Base-by-base conservation (phyloP, 768 basidiomycete species). In the Boletus rufocinnamomeus region DNA sequence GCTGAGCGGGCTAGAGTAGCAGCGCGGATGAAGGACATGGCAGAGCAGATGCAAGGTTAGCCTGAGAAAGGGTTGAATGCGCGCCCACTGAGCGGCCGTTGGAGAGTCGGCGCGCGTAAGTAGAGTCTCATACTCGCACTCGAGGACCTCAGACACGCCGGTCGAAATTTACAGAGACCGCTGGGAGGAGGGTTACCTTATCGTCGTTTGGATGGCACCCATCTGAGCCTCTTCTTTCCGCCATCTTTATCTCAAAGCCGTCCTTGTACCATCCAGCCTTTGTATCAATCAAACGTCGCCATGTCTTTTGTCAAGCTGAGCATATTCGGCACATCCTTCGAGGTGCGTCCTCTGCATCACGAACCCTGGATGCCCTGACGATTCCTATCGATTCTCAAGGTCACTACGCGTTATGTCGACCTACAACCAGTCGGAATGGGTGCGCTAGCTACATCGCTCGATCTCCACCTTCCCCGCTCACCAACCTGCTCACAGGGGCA, bases 381-480 rank as follows among this genome's bases (percentile, higher is more conserved):
- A 67, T 66, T 48, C 54, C 49, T 49, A 40, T 57, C 57, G 60
- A 57, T 60, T 63, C 58, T 69, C 43, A 72, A 97, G 91, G 95
- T 98, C 58, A 97, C 95, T 25, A 98, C 95, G 57, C 86, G 97
- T 69, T 99, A 99, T 91, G 90, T 97, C 73, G 97, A 99, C 79
- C 87, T 99, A 13, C 96, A 98, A 70, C 96, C 96, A 30, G 96
- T 98, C 46, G 97, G 96, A 74, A 98, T 98, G 96, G 96, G 96
- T 92, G 61, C 75, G 89, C 75, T 47, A 54, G 41, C 28, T 52
- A 50, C 54, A 56, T 63, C 48, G 44, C 48, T 47, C 37, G 48
- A 63, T 57, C 56, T 41, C 23, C 19, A 44, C 40, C 14, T 38
- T 47, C 35, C 61, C 21, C 52, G 23, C 68, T 72, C 62, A 71